Conservation (phyloP, 768 basidiomycete species). For the Kwoniella dendrophila region DNA sequence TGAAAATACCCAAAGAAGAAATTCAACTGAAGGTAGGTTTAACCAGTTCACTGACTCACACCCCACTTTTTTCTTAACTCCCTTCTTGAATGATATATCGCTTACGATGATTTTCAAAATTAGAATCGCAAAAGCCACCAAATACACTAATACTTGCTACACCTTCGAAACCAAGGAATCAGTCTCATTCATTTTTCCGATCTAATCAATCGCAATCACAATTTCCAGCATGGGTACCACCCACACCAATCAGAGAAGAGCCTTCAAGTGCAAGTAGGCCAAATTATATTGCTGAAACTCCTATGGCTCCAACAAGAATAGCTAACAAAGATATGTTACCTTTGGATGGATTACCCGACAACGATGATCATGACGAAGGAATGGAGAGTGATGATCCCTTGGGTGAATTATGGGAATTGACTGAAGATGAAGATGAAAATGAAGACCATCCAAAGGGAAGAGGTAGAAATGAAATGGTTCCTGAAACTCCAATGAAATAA, state of each 20-base stretch:
- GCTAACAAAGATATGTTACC: constrained; percentile 4
- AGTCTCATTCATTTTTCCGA: constrained; percentile 7
- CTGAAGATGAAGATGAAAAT: constrained; percentile 45
- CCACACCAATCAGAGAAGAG: constrained; percentile 44
- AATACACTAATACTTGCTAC: constrained; percentile 48
- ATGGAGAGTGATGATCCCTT: constrained; percentile 34
- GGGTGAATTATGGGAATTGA: constrained; percentile 47
- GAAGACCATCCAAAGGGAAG: not conserved
- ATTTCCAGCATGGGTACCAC: constrained; percentile 15
- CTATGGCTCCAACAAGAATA: constrained; percentile 9
- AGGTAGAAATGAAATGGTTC: constrained; percentile 17
- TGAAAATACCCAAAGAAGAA: not conserved
- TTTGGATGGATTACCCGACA: not conserved
- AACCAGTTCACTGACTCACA: not conserved
- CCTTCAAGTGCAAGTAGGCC: constrained; percentile 12
- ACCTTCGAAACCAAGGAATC: constrained; percentile 43
- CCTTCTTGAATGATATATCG: not conserved
- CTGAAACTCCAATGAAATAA: constrained; percentile 44
- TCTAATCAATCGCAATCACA: constrained; percentile 5
- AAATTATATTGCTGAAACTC: constrained; percentile 36
- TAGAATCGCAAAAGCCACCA: constrained; percentile 19
- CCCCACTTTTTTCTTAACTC: not conserved
- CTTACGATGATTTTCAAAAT: not conserved
- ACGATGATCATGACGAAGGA: constrained; percentile 22
- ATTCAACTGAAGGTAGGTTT: constrained; percentile 21